These are phyloP conservation scores for Termitomyces sp. DNA, from an alignment of 768 basidiomycete genomes.

Conservation along the genomic window DNA sequence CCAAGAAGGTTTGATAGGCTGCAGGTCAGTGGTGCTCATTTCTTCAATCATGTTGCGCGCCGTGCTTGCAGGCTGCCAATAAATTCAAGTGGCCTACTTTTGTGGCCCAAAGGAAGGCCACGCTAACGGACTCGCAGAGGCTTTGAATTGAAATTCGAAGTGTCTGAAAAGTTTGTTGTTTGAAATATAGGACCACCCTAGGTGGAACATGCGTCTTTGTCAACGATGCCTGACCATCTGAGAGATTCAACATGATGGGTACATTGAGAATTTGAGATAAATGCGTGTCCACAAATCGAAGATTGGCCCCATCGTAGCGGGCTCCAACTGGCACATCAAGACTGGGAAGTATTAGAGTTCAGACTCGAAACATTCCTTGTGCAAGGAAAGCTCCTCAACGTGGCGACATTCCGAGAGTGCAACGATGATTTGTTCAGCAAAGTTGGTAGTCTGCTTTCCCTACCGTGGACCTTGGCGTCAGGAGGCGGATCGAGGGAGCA, in stretches of 20 bases:
- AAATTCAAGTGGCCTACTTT: neutral
- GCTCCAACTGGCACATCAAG: no score
- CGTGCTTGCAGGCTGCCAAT: neutral
- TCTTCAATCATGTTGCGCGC: no score
- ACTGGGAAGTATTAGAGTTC: no score
- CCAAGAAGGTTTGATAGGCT: conserved; percentile 40
- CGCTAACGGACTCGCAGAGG: neutral
- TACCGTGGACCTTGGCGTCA: no score
- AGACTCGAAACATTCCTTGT: no score
- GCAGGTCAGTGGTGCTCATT: neutral
- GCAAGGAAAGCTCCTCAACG: no score
- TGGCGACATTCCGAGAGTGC: no score
- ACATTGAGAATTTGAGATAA: no score
- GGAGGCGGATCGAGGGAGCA: no score
- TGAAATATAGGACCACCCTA: conserved; percentile 1
- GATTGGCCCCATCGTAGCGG: conserved; percentile 50
- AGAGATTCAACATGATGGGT: conserved; percentile 49
- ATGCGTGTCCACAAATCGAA: no score
- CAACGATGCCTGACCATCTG: conserved; percentile 45
- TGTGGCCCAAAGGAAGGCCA: neutral
- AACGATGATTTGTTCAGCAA: no score
- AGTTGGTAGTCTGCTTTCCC: no score
- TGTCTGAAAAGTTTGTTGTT: neutral
- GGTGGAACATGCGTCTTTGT: conserved; percentile 53
- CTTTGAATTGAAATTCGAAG: neutral